Base-by-base conservation (phyloP, 768 basidiomycete species). In the Tricholoma flavovirens region DNA sequence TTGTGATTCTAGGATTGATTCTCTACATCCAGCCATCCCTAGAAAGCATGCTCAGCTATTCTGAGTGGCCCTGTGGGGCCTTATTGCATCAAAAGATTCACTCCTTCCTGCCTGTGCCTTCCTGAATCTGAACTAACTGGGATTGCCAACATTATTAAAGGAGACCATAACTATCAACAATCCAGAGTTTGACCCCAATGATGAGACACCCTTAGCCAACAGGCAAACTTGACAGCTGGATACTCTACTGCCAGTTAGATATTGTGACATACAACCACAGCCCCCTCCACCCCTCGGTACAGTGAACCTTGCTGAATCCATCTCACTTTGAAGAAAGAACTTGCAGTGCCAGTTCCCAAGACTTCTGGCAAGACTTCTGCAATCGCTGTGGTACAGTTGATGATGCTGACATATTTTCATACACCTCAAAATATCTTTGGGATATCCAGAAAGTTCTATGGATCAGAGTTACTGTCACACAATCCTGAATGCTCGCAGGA, bases 221-320 rank as follows among this genome's bases (percentile, higher is more conserved):
- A 45, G 43, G 43, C 43, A 10, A 45, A 45, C 43, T 45, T 21
- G 21, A 45, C 10, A 21, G 43, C 10, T 45, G 7, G 43, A 12
- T 45, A 45, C 19, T 6, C 43, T 45, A 45, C 49, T 19, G 14
- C 49, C 49, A 50, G 32, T 29, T 26, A 49, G 48, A 49, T 49
- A 49, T 49, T 24, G 48, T 29, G 48, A 49, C 48, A 49, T 49
- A 15, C 48, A 29, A 49, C 48, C 48, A 49, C 26, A 49, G 30
- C 26, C 48, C 30, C 48, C 48, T 11, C 48, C 22, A 21, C 26
- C 26, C 26, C 48, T 49, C 7, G 24, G 24, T 32, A 42, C 40
- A 42, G 21, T 45, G 43, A 45, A 42, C 4, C 22, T 45, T 45
- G 7, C 43, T 11, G 22, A 24, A 5, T 45, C 29, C 14, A 30